phyloP scores from a whole-genome alignment of 1,284 basidiomycete genomes.

The Moniliophthora roreri region DNA sequence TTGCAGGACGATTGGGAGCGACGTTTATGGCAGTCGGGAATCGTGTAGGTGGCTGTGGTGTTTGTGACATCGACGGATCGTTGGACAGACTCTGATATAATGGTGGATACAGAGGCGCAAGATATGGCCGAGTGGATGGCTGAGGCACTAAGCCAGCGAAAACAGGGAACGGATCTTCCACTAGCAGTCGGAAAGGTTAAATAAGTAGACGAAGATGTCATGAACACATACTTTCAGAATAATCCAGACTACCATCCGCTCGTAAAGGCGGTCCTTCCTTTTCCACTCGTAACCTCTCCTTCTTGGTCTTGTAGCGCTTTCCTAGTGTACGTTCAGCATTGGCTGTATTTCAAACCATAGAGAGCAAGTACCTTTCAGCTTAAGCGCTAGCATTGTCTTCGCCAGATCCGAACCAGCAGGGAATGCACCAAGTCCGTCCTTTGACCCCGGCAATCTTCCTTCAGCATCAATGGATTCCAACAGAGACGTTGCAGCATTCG shows the following conservation, averaged over 20 bases:
- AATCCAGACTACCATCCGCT: slow-evolving; percentile 73
- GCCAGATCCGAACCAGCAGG: slow-evolving; percentile 69
- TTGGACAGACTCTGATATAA: slow-evolving; percentile 17
- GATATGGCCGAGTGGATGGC: slow-evolving; percentile 46
- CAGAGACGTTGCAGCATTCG: slow-evolving; percentile 28
- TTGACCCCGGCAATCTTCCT: slow-evolving; percentile 70
- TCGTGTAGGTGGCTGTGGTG: slow-evolving; percentile 19
- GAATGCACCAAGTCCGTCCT: slow-evolving; percentile 71
- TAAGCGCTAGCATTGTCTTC: slow-evolving; percentile 64
- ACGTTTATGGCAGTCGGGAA: slow-evolving; percentile 29
- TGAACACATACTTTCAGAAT: slow-evolving; percentile 57
- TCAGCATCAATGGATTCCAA: slow-evolving; percentile 64
- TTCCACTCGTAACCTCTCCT: slow-evolving; percentile 70
- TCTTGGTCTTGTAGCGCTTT: slow-evolving; percentile 76
- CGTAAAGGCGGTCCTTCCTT: slow-evolving; percentile 66
- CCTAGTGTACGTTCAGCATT: slow-evolving; percentile 37
- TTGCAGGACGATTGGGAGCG: slow-evolving; percentile 17
- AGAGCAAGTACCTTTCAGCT: slow-evolving; percentile 61
- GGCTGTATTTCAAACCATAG: background rate
- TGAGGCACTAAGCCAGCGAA: slow-evolving; percentile 65
- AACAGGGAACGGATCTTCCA: slow-evolving; percentile 76
- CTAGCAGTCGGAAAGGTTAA: slow-evolving; percentile 32
- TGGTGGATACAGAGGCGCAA: slow-evolving; percentile 57
- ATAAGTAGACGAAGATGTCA: slow-evolving; percentile 6
- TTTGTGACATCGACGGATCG: slow-evolving; percentile 21